phyloP scores from a whole-genome alignment of 208 protist genomes.

The Kentomonas sorsogonicus region DNA sequence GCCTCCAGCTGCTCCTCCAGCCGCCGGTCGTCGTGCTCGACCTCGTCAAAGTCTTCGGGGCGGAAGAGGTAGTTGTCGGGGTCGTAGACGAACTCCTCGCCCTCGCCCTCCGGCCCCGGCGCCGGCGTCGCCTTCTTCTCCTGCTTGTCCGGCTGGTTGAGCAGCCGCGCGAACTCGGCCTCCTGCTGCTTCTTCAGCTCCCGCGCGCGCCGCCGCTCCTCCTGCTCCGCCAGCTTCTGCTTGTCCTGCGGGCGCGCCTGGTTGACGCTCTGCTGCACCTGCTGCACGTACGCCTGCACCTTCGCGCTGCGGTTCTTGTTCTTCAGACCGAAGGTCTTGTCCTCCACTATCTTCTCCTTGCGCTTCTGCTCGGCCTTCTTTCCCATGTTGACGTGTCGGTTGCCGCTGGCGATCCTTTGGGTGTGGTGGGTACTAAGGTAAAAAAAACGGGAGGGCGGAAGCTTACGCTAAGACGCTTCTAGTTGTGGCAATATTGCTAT shows the following conservation, averaged over 20 bases:
- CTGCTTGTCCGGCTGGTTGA: conserved; percentile 50
- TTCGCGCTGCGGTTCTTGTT: conserved; percentile 90
- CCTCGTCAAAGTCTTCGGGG: conserved; percentile 86
- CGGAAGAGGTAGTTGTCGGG: conserved; percentile 86
- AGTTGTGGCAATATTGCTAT: no score
- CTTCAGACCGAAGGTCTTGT: conserved; percentile 92
- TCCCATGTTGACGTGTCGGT: conserved; percentile 25
- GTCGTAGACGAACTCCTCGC: conserved; percentile 43
- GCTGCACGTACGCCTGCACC: conserved; percentile 87
- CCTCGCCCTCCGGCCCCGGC: conserved; percentile 19
- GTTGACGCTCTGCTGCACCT: conserved; percentile 56
- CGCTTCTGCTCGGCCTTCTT: conserved; percentile 82
- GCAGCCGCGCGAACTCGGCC: conserved; percentile 78
- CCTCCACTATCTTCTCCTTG: conserved; percentile 88
- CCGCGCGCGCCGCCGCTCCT: conserved; percentile 58
- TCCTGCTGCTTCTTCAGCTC: conserved; percentile 77
- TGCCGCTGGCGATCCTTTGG: neutral
- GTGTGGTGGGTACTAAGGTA: no score
- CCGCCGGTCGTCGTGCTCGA: conserved; percentile 69
- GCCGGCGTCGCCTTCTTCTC: conserved; percentile 14
- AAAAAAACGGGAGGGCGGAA: no score
- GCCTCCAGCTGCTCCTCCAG: conserved; percentile 85
- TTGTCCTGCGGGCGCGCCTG: conserved; percentile 59
- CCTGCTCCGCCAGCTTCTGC: conserved; percentile 56
- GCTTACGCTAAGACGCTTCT: no score